Evolutionary conservation across 768 basidiomycete genomes (phyloP), one percentile per base, ranked within the genome.

Genomic region (Auricularia sp.): DNA sequence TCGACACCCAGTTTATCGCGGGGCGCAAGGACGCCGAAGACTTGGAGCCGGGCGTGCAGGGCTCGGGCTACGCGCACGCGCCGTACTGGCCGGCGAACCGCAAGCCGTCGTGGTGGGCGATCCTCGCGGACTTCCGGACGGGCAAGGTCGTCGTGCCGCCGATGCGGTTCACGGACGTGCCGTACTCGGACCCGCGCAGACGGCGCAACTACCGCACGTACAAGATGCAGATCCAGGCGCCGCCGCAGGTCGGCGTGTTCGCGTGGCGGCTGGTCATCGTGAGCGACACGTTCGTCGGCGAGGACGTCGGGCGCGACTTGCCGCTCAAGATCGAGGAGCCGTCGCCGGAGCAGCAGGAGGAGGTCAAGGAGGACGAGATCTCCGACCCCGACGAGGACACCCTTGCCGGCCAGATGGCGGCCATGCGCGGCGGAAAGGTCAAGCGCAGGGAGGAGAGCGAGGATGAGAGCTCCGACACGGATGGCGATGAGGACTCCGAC

Each of bases 321-420:
- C 29, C 95, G 92, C 85, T 97, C 66, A 88, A 88, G 72, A 88
- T 97, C 39, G 91, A 94, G 62, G 87, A 92, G 51, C 77, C 83
- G 3, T 80, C 86, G 10, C 79, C 78, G 1, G 76, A 87, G 18
- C 78, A 73, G 11, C 77, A 77, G 0, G 86, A 86, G 5, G 87
- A 87, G 64, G 82, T 76, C 35, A 77, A 77, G 23, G 95, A 96
- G 42, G 94, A 98, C 71, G 95, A 97, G 65, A 99, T 98, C 67
- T 97, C 94, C 0, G 97, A 98, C 61, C 97, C 97, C 0, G 97
- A 98, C 36, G 97, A 98, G 74, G 97, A 98, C 74, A 84, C 89
- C 33, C 77, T 98, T 62, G 97, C 94, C 3, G 97, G 97, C 7
- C 97, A 99, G 79, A 96, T 98, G 92, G 94, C 95, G 4, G 86